phyloP scores from a whole-genome alignment of 2,329 filamentous ascomycete genomes.

The Beauveria varroae region DNA sequence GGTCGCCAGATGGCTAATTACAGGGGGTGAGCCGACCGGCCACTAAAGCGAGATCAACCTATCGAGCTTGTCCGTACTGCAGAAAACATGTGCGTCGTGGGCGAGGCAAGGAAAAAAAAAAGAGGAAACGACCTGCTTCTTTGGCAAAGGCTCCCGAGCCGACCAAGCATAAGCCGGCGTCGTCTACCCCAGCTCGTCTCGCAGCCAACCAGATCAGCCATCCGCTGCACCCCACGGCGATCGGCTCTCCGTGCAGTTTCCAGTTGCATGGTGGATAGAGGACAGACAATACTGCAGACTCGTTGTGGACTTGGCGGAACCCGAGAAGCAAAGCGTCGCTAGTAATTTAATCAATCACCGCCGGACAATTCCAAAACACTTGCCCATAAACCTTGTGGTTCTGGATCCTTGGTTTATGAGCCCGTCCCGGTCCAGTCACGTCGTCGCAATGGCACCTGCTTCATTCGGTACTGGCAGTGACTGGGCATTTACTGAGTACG shows the following conservation, averaged over 20 bases:
- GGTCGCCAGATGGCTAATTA: not conserved
- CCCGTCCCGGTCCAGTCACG: not conserved
- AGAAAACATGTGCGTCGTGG: not conserved
- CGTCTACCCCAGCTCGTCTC: not conserved
- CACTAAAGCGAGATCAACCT: not conserved
- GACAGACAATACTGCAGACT: not conserved
- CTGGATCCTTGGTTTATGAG: not conserved
- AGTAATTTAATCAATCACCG: no score
- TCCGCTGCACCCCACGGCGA: not conserved
- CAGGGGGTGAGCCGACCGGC: not conserved
- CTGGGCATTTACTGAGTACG: not conserved
- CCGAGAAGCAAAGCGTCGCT: not conserved
- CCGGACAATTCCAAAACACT: not conserved
- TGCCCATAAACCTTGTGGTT: not conserved
- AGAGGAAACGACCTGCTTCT: not conserved
- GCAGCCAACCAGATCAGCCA: not conserved
- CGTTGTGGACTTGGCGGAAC: not conserved
- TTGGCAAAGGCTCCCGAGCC: not conserved
- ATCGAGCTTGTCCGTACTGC: not conserved
- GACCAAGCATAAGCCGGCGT: not conserved
- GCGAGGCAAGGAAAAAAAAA: not conserved
- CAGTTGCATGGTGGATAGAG: not conserved
- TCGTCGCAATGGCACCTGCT: slow-evolving; percentile 6
- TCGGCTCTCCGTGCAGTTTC: not conserved
- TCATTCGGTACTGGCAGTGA: not conserved